These are phyloP conservation scores for Ustilago lituana DNA, from an alignment of 1,284 basidiomycete species.

Conservation along the genomic window DNA sequence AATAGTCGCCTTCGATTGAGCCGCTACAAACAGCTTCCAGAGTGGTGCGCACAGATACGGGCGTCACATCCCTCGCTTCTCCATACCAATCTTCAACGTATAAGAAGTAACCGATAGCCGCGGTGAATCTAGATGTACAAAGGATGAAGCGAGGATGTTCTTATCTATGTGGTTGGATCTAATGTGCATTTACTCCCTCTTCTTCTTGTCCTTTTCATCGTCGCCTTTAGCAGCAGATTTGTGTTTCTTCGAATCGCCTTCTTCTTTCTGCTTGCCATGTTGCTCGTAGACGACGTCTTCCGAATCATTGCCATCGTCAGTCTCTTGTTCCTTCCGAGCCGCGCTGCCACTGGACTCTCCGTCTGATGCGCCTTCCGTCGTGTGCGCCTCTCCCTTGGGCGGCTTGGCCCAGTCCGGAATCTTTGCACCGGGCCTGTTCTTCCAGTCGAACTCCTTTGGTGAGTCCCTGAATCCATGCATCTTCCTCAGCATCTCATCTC, in stretches of 20 bases:
- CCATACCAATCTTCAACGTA: neutral
- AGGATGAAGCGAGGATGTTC: too few relatives aligned
- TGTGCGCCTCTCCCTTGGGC: slow-evolving; percentile 24
- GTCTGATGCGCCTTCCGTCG: slow-evolving; percentile 20
- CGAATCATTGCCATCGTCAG: slow-evolving; percentile 22
- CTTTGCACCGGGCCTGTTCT: slow-evolving; percentile 30
- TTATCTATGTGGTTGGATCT: too few relatives aligned
- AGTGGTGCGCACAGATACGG: slow-evolving; percentile 54
- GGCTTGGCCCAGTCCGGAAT: slow-evolving; percentile 58
- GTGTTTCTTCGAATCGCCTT: slow-evolving; percentile 23
- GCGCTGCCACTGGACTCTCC: neutral
- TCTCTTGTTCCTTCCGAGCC: slow-evolving; percentile 22
- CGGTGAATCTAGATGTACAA: too few relatives aligned
- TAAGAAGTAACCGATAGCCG: too few relatives aligned
- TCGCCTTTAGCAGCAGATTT: slow-evolving; percentile 8
- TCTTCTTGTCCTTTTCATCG: slow-evolving; percentile 28
- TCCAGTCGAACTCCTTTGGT: slow-evolving; percentile 37
- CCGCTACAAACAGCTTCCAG: slow-evolving; percentile 38
- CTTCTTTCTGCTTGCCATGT: slow-evolving; percentile 34
- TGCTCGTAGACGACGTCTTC: slow-evolving; percentile 34
- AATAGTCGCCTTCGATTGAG: slow-evolving; percentile 48
- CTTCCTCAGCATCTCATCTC: slow-evolving; percentile 52
- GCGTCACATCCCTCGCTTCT: slow-evolving; percentile 27
- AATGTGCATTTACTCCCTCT: slow-evolving; percentile 10
- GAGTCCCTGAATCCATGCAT: slow-evolving; percentile 47